Evolutionary conservation across 179 eudicot species (phyloP).

Genomic region (Drosera spatulata): DNA sequence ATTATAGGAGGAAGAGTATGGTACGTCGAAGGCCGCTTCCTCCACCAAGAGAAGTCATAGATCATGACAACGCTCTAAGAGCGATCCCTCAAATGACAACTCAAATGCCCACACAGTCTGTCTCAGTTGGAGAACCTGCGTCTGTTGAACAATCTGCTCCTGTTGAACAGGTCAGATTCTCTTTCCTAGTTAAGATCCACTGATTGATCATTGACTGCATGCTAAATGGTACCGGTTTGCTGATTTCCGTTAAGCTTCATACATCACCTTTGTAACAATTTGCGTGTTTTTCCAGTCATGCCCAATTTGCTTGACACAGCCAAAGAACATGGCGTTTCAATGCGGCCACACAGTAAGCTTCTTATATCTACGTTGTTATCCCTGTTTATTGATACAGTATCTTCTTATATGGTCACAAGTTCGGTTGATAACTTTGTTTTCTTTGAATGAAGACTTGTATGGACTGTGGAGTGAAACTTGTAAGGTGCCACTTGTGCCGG

Average conservation of each 20-base stretch:
- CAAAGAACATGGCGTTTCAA: slow-evolving; percentile 80
- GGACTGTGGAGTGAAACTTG: slow-evolving; percentile 51
- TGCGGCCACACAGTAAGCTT: slow-evolving; percentile 79
- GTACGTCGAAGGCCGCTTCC: slow-evolving; percentile 35
- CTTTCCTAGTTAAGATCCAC: background rate
- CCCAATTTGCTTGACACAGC: slow-evolving; percentile 69
- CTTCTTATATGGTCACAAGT: background rate
- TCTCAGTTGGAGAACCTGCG: too few relatives aligned
- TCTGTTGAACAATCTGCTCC: slow-evolving; percentile 17
- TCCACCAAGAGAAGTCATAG: slow-evolving; percentile 59
- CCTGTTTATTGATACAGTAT: background rate
- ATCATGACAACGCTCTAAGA: slow-evolving; percentile 41
- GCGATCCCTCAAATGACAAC: slow-evolving; percentile 12
- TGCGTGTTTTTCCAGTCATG: slow-evolving; percentile 32
- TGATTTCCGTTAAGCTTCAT: too few relatives aligned
- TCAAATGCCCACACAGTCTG: background rate
- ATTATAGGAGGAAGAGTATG: slow-evolving; percentile 1
- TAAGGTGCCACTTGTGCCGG: slow-evolving; percentile 63
- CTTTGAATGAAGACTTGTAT: slow-evolving; percentile 43
- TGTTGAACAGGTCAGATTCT: slow-evolving; percentile 35
- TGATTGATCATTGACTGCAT: too few relatives aligned
- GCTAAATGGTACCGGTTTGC: too few relatives aligned
- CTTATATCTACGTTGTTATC: background rate
- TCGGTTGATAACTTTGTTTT: background rate
- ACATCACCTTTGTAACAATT: background rate